Base-by-base conservation (phyloP, 768 basidiomycete genomes). In the Serendipita vermifera region DNA sequence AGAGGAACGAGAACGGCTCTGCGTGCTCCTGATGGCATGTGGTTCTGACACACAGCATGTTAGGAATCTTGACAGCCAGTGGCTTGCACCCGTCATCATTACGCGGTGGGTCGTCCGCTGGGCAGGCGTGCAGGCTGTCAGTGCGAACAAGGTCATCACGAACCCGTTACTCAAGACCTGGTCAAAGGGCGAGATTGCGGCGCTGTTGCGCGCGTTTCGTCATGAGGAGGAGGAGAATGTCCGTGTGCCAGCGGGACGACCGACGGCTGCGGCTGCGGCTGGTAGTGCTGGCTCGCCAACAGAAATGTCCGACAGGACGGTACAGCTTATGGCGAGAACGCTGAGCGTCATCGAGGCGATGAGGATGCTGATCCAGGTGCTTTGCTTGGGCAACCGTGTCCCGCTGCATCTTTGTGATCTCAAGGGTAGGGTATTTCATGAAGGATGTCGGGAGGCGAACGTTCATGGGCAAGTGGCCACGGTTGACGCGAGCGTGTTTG, bases 91-190 rank as follows among this genome's bases (percentile, higher is more conserved):
- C 3, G 78, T 76, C 3, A 71, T 88, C 13, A 74, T 77, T 29
- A 62, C 83, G 53, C 77, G 87, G 33, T 86, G 82, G 80, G 73
- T 84, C 13, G 68, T 80, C 3, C 69, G 29, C 17, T 31, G n/a
- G 9, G 20, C 46, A 11, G 46, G 46, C 9, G n/a, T 9, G 7
- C 26, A 31, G 29, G 46, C 26, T 15, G 9, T 22, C 9, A 15
- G 32, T 27, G 32, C 9, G 32, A 26, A 41, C 9, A 20, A 17
- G 15, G 39, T 20, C 17, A 31, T 22, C 24, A 27, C 46, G 22
- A 9, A 15, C 29, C 15, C 46, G 17, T 27, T 51, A 31, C 24
- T 5, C 7, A 22, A 31, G 46, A 51, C 26, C 9, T 51, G 46
- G 46, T n/a, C 22, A 20, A 51, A 51, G 24, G 46, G 22, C n/a